A percentile compares a stretch with the other conserved stretches of the same genome.
Evolutionary conservation across 2,329 filamentous ascomycete genomes (phyloP).

Genomic region (Fusarium acutatum): DNA sequence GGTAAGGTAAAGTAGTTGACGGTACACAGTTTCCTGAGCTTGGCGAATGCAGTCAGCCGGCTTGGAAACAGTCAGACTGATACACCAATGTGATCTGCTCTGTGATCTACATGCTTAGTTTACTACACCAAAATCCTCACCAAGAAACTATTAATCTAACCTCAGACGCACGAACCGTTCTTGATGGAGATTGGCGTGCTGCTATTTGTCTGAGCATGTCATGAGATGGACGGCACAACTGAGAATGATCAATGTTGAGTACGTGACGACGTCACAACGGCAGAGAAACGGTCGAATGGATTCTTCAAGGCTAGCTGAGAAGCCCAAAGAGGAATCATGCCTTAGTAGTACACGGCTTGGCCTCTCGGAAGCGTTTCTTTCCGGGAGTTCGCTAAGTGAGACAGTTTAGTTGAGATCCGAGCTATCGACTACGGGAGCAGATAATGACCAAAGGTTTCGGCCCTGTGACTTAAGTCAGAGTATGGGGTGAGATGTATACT

Average conservation of each 20-base stretch:
- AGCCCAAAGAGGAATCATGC: rapidly evolving
- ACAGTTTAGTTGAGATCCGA: neutral
- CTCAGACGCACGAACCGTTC: rapidly evolving
- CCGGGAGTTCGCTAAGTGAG: neutral
- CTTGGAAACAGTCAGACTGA: no score
- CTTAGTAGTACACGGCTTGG: neutral
- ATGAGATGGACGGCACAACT: neutral
- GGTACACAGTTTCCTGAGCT: neutral
- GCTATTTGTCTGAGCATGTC: rapidly evolving
- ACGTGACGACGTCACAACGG: neutral
- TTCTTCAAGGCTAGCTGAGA: rapidly evolving
- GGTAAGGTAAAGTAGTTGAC: rapidly evolving
- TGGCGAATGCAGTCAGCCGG: neutral
- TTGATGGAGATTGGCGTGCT: rapidly evolving
- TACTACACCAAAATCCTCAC: rapidly evolving
- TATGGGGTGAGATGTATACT: no score
- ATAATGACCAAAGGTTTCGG: neutral
- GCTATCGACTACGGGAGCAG: neutral
- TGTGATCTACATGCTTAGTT: no score
- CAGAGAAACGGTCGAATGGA: rapidly evolving
- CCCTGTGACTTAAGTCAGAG: neutral
- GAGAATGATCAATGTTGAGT: rapidly evolving
- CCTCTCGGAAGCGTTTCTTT: neutral
- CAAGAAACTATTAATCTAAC: neutral
- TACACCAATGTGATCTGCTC: no score